Evolutionary conservation across 2,329 filamentous ascomycete species (phyloP).

Genomic region (Pyrenophora seminiperda): DNA sequence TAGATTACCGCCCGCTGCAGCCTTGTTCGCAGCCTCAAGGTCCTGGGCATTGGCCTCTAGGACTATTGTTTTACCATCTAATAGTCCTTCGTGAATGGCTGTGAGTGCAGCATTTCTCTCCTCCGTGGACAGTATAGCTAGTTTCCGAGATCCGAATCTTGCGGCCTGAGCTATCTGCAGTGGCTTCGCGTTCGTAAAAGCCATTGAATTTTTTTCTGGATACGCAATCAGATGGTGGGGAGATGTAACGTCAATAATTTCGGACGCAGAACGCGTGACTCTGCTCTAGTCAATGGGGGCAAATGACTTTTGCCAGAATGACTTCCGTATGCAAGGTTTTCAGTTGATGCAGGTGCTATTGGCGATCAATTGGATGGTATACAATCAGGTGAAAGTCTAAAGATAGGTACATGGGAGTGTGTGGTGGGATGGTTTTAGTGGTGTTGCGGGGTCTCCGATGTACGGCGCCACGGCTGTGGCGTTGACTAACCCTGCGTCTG

Average conservation of each 20-base stretch:
- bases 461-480: slow-evolving; percentile 4
- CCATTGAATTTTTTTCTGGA: slow-evolving; percentile 62
- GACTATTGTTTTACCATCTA: slow-evolving; percentile 72
- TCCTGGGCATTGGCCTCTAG: slow-evolving; percentile 86
- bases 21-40: slow-evolving; percentile 72
- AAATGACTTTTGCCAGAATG: slow-evolving; percentile 5
- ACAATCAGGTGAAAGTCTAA: slow-evolving; percentile 23
- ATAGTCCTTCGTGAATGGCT: slow-evolving; percentile 78
- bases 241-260: slow-evolving; percentile 19
- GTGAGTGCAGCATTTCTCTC: slow-evolving; percentile 85
- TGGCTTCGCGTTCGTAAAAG: slow-evolving; percentile 83
- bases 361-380: slow-evolving; percentile 14
- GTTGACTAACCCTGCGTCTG: no score
- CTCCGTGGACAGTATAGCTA: slow-evolving; percentile 76
- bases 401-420: slow-evolving; percentile 24
- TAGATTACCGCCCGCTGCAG: slow-evolving; percentile 75
- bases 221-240: slow-evolving; percentile 23
- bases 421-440: slow-evolving; percentile 23
- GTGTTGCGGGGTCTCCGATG: slow-evolving; percentile 32
- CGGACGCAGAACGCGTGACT: slow-evolving; percentile 31
- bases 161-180: slow-evolving; percentile 77
- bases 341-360: slow-evolving; percentile 22
- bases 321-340: slow-evolving; percentile 27
- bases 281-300: slow-evolving; percentile 24
- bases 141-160: slow-evolving; percentile 77